phyloP scores from a whole-genome alignment of 176 grass and related monocot genomes.

The Olyra latifolia region DNA sequence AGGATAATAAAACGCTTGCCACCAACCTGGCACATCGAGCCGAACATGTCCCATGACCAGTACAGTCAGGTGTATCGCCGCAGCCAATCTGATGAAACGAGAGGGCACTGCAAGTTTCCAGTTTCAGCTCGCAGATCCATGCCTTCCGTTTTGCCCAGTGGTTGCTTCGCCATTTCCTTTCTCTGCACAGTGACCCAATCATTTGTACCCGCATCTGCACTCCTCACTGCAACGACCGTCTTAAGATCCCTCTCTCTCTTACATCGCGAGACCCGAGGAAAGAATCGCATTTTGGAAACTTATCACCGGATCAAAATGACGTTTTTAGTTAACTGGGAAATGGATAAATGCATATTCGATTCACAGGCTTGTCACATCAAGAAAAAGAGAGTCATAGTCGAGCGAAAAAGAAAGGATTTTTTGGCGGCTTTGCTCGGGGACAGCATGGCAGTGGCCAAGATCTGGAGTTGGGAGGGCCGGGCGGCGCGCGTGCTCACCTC shows the following conservation, averaged over 20 bases:
- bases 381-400: slow-evolving; percentile 1
- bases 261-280: slow-evolving; percentile 25
- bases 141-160: slow-evolving; percentile 34
- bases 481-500: slow-evolving; percentile 57
- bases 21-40: slow-evolving; percentile 39
- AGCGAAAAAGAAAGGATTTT: slow-evolving; percentile 23
- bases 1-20: slow-evolving; percentile 12
- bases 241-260: slow-evolving; percentile 13
- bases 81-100: slow-evolving; percentile 34
- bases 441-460: slow-evolving; percentile 31
- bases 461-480: slow-evolving; percentile 17
- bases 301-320: slow-evolving; percentile 1
- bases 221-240: slow-evolving; percentile 3
- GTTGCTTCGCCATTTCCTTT: slow-evolving; percentile 37
- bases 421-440: not conserved
- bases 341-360: not conserved
- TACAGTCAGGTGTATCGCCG: slow-evolving; percentile 10
- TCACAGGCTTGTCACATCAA: slow-evolving; percentile 47
- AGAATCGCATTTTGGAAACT: slow-evolving; percentile 28
- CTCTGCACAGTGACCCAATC: slow-evolving; percentile 49
- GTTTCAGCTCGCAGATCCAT: slow-evolving; percentile 49
- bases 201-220: slow-evolving; percentile 35
- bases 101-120: slow-evolving; percentile 33
- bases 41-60: slow-evolving; percentile 26
- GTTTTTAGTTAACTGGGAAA: slow-evolving; percentile 19